A percentile compares a stretch with the other conserved stretches of the same genome.
phyloP scores from a whole-genome alignment of 345 rosid species.

The Citrus glauca region DNA sequence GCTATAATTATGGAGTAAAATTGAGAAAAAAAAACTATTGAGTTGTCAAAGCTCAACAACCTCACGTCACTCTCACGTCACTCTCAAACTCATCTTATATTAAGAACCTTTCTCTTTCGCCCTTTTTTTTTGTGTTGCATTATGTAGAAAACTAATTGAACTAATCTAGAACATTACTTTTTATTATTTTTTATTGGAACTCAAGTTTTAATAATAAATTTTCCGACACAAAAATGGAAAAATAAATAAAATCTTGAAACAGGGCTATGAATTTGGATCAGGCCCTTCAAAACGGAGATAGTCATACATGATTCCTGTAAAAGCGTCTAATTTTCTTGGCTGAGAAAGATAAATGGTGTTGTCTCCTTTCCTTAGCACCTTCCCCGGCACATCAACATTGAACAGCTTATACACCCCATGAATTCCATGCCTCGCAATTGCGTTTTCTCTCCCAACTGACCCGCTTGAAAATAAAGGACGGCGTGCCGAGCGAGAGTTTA shows the following conservation, averaged over 20 bases:
- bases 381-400: slow-evolving; percentile 49
- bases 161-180: not conserved
- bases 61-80: too few relatives aligned
- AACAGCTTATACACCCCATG: slow-evolving; percentile 77
- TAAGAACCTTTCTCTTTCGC: too few relatives aligned
- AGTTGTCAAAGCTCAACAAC: too few relatives aligned
- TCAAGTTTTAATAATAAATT: not conserved
- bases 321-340: slow-evolving; percentile 44
- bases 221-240: not conserved
- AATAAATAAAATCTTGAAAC: not conserved
- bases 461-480: slow-evolving; percentile 77
- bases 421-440: slow-evolving; percentile 85
- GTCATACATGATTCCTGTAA: slow-evolving; percentile 79
- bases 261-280: not conserved
- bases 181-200: not conserved
- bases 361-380: slow-evolving; percentile 48
- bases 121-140: too few relatives aligned
- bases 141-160: not conserved
- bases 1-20: too few relatives aligned
- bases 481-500: slow-evolving; percentile 14
- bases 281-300: slow-evolving; percentile 85
- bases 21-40: too few relatives aligned
- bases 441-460: slow-evolving; percentile 76
- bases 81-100: too few relatives aligned
- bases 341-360: slow-evolving; percentile 72